Conservation (phyloP, 495 filamentous ascomycete species). For the Podospora anserina region DNA sequence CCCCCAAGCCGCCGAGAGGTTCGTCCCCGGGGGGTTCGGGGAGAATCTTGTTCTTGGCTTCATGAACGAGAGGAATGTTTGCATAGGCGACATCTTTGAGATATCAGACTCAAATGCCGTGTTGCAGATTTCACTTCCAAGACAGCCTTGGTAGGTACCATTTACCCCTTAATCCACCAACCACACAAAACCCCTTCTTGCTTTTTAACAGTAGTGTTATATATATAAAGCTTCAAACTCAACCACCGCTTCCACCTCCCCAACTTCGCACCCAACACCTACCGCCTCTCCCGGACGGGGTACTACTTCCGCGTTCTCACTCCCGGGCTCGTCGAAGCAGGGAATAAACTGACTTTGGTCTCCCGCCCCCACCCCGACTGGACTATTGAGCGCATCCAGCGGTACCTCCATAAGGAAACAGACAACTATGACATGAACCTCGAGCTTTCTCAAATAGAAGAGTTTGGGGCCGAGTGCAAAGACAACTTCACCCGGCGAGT, state of each 20-base stretch:
- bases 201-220: too few relatives aligned
- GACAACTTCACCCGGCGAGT: constrained; percentile 41
- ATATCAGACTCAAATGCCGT: background rate
- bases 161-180: background rate
- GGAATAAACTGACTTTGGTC: constrained; percentile 45
- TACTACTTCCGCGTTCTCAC: constrained; percentile 55
- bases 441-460: constrained; percentile 42
- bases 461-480: constrained; percentile 48
- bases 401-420: constrained; percentile 50
- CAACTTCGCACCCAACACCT: constrained; percentile 53
- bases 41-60: constrained; percentile 52
- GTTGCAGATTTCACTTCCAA: constrained; percentile 43
- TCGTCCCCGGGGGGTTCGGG: constrained; percentile 53
- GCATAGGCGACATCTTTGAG: constrained; percentile 52
- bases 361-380: constrained; percentile 47
- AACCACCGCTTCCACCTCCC: constrained; percentile 55
- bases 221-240: constrained; percentile 43
- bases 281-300: constrained; percentile 49
- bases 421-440: constrained; percentile 44
- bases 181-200: too few relatives aligned
- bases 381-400: constrained; percentile 55
- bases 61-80: constrained; percentile 57
- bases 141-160: constrained; percentile 43
- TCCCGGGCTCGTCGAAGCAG: constrained; percentile 46
- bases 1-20: constrained; percentile 40